A percentile compares a stretch with the other conserved stretches of the same genome.
Conservation (phyloP, 352 stramenopile genomes). For the Blastocystis sp. region DNA sequence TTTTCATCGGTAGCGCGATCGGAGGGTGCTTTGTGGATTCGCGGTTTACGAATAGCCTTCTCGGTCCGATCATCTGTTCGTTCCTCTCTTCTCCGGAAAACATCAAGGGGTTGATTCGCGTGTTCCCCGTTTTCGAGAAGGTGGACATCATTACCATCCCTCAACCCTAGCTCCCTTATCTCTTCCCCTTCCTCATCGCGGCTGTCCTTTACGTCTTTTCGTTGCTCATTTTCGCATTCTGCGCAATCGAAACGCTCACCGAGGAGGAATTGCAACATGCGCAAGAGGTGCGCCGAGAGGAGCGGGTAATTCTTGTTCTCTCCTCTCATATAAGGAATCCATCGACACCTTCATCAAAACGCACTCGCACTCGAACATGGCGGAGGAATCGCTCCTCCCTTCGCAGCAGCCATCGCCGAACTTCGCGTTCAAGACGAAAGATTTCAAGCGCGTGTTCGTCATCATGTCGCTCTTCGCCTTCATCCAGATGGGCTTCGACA, state of each 20-base stretch:
- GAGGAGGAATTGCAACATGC: constrained; percentile 25
- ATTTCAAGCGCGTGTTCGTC: constrained; percentile 47
- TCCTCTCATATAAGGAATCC: constrained; percentile 18
- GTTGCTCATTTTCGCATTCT: neutral
- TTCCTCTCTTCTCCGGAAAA: constrained; percentile 15
- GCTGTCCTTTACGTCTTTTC: neutral
- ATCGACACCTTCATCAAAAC: constrained; percentile 26
- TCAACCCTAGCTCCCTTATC: constrained; percentile 22
- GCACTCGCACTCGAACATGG: neutral
- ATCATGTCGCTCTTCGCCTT: constrained; percentile 32
- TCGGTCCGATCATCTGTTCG: constrained; percentile 52
- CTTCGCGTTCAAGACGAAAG: constrained; percentile 8
- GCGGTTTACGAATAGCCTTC: neutral
- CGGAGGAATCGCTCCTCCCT: constrained; percentile 21
- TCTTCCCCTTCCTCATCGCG: constrained; percentile 18
- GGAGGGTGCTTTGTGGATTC: neutral
- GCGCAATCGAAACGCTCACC: constrained; percentile 42
- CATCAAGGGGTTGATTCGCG: neutral
- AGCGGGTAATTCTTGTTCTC: neutral
- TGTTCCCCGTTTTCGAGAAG: neutral
- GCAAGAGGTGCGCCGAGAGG: neutral
- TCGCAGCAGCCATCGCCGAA: constrained; percentile 34
- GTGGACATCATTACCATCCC: neutral
- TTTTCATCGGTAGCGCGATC: constrained; percentile 28
- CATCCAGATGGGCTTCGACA: constrained; percentile 51